Evolutionary conservation across 495 filamentous ascomycete species (phyloP), one percentile per base, ranked within the genome.

Genomic region (Neurospora tetrasperma): DNA sequence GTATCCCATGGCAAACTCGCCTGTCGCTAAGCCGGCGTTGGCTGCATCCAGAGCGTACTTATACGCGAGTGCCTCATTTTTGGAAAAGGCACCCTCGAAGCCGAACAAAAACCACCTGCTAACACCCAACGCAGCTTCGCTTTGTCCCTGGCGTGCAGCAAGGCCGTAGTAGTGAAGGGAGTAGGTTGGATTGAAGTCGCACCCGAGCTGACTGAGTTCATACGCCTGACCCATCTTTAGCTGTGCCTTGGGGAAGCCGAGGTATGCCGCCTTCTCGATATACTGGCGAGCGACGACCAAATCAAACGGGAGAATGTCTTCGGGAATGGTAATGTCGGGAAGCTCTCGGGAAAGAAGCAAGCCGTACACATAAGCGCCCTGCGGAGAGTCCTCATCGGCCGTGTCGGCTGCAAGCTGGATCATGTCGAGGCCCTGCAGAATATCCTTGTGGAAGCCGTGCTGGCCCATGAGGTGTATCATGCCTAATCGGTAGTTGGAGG

Each of bases 71-170:
- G 92, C 90, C 81, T 99, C 96, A 77, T 97, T 98, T 85, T 98
- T 98, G 48, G 92, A 88, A 78, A 99, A 98, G 7, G 94, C 85
- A 35, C 89, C 89, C 78, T 98, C 94, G 75, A 94, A 93, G 9
- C 96, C 96, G 78, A 96, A 98, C 38, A 99, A 85, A 82, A 98
- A 98, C 96, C 96, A 99, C 82, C 98, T 96, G 78, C 94, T 98
- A 73, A 99, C 95, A 35, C 94, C 93, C 88, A 99, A 94, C 70
- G 97, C 93, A 1, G 95, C 96, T 77, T 98, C 96, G 0, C 92
- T 83, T 76, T 98, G 94, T 41, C 87, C 88, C 81, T 98, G 96
- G 48, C 92, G 89, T 5, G 96, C 91, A 23, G 96, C 96, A 48
- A 99, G 86, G 71, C 93, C 94, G 79, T 98, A 97, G 81, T 99